Evolutionary conservation across 148 eudicot species (phyloP).

Genomic region (Rhododendron kiyosumense): DNA sequence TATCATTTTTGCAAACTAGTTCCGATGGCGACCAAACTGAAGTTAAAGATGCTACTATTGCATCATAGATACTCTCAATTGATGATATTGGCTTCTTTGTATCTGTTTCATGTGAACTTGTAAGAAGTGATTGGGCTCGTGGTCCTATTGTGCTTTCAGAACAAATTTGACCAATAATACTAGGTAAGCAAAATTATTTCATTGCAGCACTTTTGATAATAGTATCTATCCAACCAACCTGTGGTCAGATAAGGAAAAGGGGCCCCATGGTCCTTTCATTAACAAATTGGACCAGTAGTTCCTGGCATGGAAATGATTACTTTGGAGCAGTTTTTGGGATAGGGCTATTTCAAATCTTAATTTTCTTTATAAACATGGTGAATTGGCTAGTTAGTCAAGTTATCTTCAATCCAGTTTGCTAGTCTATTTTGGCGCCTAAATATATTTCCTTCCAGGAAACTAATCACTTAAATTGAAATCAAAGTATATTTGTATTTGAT

Average conservation of each 20-base stretch:
- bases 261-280: neutral
- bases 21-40: constrained; percentile 56
- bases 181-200: constrained; percentile 46
- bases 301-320: neutral
- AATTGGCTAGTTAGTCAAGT: neutral
- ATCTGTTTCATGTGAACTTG: constrained; percentile 94
- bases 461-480: neutral
- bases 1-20: constrained; percentile 47
- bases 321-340: constrained; percentile 2
- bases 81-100: constrained; percentile 74
- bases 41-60: constrained; percentile 47
- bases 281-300: neutral
- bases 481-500: constrained; percentile 4
- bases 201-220: neutral
- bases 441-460: neutral
- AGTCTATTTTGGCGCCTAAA: neutral
- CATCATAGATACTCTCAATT: constrained; percentile 62
- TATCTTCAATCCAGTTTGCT: constrained; percentile 1
- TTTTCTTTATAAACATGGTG: neutral
- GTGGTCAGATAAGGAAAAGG: neutral
- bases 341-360: neutral
- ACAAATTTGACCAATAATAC: constrained; percentile 71
- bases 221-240: neutral
- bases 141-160: constrained; percentile 80
- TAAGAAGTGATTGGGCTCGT: constrained; percentile 85